phyloP scores from a whole-genome alignment of 441 rosid species.

The Cnidoscolus chayamansa region DNA sequence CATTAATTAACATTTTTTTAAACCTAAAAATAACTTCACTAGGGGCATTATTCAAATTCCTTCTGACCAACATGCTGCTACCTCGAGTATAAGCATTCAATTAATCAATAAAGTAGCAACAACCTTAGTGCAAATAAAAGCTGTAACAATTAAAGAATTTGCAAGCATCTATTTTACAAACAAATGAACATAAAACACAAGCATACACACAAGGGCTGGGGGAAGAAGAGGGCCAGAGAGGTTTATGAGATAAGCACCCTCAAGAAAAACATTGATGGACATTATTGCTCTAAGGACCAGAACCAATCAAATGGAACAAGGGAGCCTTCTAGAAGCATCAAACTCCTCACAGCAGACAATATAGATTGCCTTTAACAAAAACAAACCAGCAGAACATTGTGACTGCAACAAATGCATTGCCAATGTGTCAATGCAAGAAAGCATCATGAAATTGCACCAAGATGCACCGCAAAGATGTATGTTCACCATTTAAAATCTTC shows the following conservation, averaged over 20 bases:
- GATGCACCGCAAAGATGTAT: not conserved
- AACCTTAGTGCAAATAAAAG: not conserved
- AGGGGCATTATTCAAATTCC: not conserved
- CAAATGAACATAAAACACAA: not conserved
- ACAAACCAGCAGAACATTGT: not conserved
- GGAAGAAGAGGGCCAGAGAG: not conserved
- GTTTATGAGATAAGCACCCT: not conserved
- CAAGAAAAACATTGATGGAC: not conserved
- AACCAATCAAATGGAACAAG: not conserved
- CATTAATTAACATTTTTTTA: no score
- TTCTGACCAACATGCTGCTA: not conserved
- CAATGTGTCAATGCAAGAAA: not conserved
- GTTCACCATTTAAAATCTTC: not conserved
- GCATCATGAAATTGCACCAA: not conserved
- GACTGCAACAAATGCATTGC: not conserved
- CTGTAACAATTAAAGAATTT: not conserved
- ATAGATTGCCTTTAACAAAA: not conserved
- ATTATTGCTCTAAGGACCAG: not conserved
- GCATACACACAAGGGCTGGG: not conserved
- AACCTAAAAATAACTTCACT: slow-evolving; percentile 4
- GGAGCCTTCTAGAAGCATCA: not conserved
- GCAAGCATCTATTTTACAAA: not conserved
- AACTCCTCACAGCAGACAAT: not conserved
- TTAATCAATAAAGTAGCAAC: not conserved
- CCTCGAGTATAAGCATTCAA: slow-evolving; percentile 1